Evolutionary conservation across 345 rosid genomes (phyloP), one percentile per base, ranked within the genome.

Genomic region (Pugionium cornutum): DNA sequence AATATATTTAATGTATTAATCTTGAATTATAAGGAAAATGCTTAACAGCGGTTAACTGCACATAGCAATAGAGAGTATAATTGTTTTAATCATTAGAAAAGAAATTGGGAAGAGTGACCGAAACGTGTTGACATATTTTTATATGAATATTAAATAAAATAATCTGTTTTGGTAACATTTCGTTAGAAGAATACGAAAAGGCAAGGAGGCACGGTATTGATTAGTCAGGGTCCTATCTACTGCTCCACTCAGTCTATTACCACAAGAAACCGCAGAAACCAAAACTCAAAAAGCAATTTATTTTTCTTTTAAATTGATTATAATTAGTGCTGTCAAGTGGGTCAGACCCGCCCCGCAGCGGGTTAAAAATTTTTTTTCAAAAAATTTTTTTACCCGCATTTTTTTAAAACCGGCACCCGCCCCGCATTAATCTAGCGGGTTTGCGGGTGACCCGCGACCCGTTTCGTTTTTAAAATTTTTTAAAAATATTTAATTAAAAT

Each of bases 211-310:
- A 59, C 49, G 62, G 42, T 51, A 72, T 73, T 65, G 76, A 72
- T 60, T 53, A 32, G 72, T 66, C 72, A 66, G 72, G 68, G 68
- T 68, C 54, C 18, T 36, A 60, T 73, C 36, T 52, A 50, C 68
- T 74, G 73, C 58, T 59, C 68, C 68, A 74, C 73, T 74, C 77
- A 74, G 73, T 61, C 73, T 66, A 74, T 65, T 65, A 67, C 73
- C 73, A 67, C 72, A 67, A 73, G 77, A 73, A 66, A 73, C 77
- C 77, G 42, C 77, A 67, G 61, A 73, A 58, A 66, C 71, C 55
- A 73, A 30, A 58, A 43, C 72, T 59, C 67, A 58, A 43, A 66
- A 58, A 58, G 56, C 43, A 60, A 52, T 37, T 41, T 5, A 5
- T 0, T 0, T 33, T 45, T 37, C 54, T 32, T 11, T 9, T 18